These are phyloP conservation scores for Chaetomium sp. DNA, from an alignment of 2,329 filamentous ascomycete genomes.

Conservation along the genomic window DNA sequence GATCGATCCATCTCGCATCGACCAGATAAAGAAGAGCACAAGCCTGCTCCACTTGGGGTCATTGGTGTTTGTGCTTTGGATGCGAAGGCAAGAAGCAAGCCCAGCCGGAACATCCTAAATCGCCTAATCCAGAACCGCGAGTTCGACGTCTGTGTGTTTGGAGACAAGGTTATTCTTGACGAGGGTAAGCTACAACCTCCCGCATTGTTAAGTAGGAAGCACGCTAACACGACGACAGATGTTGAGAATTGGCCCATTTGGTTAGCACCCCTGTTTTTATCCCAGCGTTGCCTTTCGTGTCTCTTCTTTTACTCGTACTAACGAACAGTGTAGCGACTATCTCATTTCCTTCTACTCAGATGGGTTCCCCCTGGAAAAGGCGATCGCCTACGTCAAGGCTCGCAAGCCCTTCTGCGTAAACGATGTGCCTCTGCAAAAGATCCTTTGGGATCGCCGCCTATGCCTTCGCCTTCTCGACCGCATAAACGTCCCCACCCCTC, in stretches of 20 bases:
- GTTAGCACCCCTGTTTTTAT: conserved; percentile 33
- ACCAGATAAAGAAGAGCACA: conserved; percentile 55
- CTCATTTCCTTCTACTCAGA: conserved; percentile 98
- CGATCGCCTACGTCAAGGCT: conserved; percentile 88
- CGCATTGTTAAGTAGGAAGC: neutral
- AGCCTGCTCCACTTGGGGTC: conserved; percentile 55
- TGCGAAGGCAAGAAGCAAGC: conserved; percentile 92
- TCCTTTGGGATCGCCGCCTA: conserved; percentile 90
- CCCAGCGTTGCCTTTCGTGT: neutral
- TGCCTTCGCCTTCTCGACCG: conserved; percentile 84
- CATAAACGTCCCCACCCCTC: conserved; percentile 83
- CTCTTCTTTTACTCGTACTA: neutral
- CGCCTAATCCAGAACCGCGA: conserved; percentile 83
- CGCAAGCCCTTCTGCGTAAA: conserved; percentile 97
- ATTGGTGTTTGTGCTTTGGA: conserved; percentile 96
- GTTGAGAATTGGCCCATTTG: conserved; percentile 95
- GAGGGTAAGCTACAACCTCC: conserved; percentile 50
- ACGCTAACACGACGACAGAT: conserved; percentile 38
- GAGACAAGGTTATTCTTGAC: conserved; percentile 96
- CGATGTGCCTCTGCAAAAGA: conserved; percentile 93
- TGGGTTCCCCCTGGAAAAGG: conserved; percentile 93
- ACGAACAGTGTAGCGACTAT: conserved; percentile 59
- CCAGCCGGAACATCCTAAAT: conserved; percentile 92
- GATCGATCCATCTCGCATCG: conserved; percentile 52
- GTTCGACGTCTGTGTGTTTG: conserved; percentile 96